Conservation (phyloP, 306 rosid genomes). For the Trifolium dubium region DNA sequence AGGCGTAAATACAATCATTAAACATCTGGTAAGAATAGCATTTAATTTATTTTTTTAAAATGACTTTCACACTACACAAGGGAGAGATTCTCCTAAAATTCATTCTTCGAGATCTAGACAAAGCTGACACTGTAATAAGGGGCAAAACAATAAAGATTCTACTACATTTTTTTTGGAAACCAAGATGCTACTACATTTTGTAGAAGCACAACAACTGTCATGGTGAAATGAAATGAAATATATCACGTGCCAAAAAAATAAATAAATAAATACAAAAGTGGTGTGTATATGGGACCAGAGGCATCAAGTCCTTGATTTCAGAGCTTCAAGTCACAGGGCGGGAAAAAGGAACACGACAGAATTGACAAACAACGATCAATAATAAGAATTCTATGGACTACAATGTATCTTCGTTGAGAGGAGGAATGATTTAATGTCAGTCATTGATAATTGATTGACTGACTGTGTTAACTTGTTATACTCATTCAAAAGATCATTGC, state of each 20-base stretch:
- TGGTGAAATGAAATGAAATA: conserved; percentile 9
- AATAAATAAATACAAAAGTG: background rate
- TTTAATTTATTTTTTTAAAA: conserved; percentile 18
- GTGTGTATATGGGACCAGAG: background rate
- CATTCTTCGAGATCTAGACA: conserved; percentile 26
- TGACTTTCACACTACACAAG: conserved; percentile 18
- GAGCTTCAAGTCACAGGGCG: background rate
- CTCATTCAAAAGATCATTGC: background rate
- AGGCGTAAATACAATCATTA: background rate
- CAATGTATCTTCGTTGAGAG: background rate
- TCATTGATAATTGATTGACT: background rate
- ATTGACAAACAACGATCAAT: background rate
- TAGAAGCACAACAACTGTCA: conserved; percentile 17
- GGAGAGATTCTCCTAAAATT: conserved; percentile 11
- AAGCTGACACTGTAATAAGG: background rate
- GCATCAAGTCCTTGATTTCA: background rate
- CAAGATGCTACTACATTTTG: conserved; percentile 11
- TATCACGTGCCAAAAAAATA: background rate
- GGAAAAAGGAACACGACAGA: background rate
- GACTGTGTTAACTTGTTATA: background rate
- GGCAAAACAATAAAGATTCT: conserved; percentile 6
- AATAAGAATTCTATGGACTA: background rate
- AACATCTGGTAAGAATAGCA: conserved; percentile 11
- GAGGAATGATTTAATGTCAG: background rate
- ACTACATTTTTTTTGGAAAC: background rate